Percentiles rank a stretch among this genome's conserved stretches.
These are phyloP conservation scores for Holtermannia corniformis DNA, from an alignment of 768 basidiomycete genomes.

Conservation along the genomic window DNA sequence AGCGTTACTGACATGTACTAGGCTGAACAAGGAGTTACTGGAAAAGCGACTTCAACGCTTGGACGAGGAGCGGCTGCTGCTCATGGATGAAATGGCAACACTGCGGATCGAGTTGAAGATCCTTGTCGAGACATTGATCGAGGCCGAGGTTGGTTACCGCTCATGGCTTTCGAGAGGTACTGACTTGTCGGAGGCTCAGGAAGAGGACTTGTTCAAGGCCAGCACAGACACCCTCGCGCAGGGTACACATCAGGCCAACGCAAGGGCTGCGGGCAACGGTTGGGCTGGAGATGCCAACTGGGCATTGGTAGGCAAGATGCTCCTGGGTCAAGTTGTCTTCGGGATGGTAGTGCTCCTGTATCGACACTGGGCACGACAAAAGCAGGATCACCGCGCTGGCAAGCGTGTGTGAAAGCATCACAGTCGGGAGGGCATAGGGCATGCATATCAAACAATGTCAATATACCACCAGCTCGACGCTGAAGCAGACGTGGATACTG, in stretches of 20 bases:
- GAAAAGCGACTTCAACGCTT: background rate
- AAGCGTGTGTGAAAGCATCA: background rate
- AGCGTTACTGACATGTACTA: too few species aligned
- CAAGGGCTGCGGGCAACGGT: too few species aligned
- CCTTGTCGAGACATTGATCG: background rate
- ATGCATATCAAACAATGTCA: background rate
- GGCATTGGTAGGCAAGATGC: background rate
- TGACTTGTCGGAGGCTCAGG: too few species aligned
- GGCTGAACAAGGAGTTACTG: too few species aligned
- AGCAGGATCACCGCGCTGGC: background rate
- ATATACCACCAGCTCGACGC: background rate
- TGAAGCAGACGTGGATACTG: background rate
- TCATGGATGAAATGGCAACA: background rate
- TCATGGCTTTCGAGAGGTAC: too few species aligned
- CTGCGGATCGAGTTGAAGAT: background rate
- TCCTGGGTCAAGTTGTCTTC: background rate
- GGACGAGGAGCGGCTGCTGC: background rate
- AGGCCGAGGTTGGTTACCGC: background rate
- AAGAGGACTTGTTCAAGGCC: too few species aligned
- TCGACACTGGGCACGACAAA: background rate
- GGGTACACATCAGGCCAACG: too few species aligned
- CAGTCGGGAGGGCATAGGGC: background rate
- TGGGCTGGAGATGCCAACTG: background rate
- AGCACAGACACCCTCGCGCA: too few species aligned
- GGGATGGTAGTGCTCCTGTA: background rate